These are phyloP conservation scores for Petunia axillaris DNA, from an alignment of 257 asterid species.

Conservation along the genomic window DNA sequence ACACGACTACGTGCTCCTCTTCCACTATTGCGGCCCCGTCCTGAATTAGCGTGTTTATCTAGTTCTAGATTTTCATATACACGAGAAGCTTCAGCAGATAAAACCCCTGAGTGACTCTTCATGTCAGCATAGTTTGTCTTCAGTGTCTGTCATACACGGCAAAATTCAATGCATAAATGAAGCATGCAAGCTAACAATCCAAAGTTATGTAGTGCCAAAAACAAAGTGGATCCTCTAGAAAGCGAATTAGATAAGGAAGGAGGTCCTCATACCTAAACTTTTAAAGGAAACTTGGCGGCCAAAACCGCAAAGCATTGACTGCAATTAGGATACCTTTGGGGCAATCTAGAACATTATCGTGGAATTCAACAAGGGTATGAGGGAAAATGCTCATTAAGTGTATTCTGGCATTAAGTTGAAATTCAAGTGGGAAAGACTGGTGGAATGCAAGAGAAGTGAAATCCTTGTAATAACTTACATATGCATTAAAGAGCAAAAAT, in stretches of 20 bases:
- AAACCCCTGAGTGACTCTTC: slow-evolving; percentile 36
- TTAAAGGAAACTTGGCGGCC: background rate
- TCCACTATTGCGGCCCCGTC: slow-evolving; percentile 64
- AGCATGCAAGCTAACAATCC: background rate
- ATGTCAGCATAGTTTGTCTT: slow-evolving; percentile 41
- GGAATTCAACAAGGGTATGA: background rate
- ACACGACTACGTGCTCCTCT: slow-evolving; percentile 51
- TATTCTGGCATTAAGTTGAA: background rate
- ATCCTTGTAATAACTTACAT: background rate
- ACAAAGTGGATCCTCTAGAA: background rate
- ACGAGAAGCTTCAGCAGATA: slow-evolving; percentile 27
- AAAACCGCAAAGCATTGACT: background rate
- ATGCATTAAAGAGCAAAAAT: background rate
- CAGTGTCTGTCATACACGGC: slow-evolving; percentile 42
- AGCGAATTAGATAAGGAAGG: background rate
- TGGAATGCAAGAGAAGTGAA: background rate
- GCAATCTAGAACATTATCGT: background rate
- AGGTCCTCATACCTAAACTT: background rate
- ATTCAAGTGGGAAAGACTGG: background rate
- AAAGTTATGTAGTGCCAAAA: background rate
- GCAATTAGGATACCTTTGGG: background rate
- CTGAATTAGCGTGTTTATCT: slow-evolving; percentile 39
- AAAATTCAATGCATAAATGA: background rate
- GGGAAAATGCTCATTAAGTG: background rate
- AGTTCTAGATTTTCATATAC: slow-evolving; percentile 40